Percentiles rank a stretch among this genome's conserved stretches.
phyloP scores from a whole-genome alignment of 352 stramenopile genomes.

The Elongisporangium anandrum region DNA sequence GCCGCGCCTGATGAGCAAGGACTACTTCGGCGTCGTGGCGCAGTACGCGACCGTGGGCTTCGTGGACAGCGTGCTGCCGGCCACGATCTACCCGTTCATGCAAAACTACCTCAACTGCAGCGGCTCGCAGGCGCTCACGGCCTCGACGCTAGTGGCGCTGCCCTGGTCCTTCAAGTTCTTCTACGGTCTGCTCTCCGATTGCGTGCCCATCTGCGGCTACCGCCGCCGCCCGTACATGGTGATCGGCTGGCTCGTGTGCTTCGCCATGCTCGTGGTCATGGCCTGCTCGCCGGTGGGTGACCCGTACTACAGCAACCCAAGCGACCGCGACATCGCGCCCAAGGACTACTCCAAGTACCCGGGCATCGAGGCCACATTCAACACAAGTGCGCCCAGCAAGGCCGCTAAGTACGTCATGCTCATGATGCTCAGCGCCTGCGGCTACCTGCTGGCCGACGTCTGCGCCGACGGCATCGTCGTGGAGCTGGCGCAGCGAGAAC shows the following conservation, averaged over 20 bases:
- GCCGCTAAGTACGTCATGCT: slow-evolving; percentile 22
- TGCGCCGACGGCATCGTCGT: slow-evolving; percentile 43
- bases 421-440: slow-evolving; percentile 37
- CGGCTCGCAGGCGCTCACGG: slow-evolving; percentile 1
- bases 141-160: slow-evolving; percentile 26
- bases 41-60: slow-evolving; percentile 21
- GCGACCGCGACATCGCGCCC: background rate
- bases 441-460: slow-evolving; percentile 40
- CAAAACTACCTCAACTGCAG: slow-evolving; percentile 14
- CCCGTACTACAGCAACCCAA: background rate
- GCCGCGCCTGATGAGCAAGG: slow-evolving; percentile 3
- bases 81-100: slow-evolving; percentile 18
- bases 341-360: background rate
- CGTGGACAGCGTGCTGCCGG: slow-evolving; percentile 5
- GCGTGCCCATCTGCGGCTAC: background rate
- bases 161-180: slow-evolving; percentile 56
- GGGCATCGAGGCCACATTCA: background rate
- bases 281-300: background rate
- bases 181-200: slow-evolving; percentile 7
- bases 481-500: slow-evolving; percentile 56
- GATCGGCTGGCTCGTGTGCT: background rate
- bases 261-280: background rate
- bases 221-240: background rate
- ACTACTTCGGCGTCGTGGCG: slow-evolving; percentile 9
- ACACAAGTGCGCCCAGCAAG: slow-evolving; percentile 3